Conservation (phyloP, 371 early-diverging fungal species). For the Parasitella parasitica region DNA sequence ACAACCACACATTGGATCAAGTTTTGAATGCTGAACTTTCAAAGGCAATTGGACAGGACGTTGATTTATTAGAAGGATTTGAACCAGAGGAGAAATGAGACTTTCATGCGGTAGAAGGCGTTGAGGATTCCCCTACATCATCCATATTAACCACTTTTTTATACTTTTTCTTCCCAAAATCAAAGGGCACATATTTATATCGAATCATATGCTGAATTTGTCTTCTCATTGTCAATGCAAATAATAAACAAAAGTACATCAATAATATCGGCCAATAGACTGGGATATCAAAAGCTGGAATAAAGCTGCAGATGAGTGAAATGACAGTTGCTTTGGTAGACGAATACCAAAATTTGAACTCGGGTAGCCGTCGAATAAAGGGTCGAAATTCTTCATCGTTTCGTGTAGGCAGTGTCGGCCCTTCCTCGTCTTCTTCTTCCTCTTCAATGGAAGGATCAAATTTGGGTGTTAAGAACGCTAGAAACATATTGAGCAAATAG, state of each 20-base stretch:
- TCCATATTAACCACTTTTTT: neutral
- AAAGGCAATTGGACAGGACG: conserved; percentile 26
- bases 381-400: neutral
- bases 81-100: conserved; percentile 14
- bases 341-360: neutral
- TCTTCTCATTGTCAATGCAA: conserved; percentile 1
- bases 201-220: neutral
- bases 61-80: conserved; percentile 37
- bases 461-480: neutral
- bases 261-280: neutral
- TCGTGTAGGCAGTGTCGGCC: neutral
- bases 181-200: neutral
- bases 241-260: neutral
- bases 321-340: neutral
- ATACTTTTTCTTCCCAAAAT: neutral
- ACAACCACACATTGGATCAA: conserved; percentile 64
- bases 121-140: neutral
- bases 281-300: neutral
- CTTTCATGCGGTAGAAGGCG: neutral
- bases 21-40: conserved; percentile 71
- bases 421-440: neutral
- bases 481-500: neutral
- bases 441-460: neutral
- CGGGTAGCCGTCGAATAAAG: neutral
- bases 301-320: neutral